Evolutionary conservation across 495 filamentous ascomycete species (phyloP).

Genomic region (Penicillium cataractarum): DNA sequence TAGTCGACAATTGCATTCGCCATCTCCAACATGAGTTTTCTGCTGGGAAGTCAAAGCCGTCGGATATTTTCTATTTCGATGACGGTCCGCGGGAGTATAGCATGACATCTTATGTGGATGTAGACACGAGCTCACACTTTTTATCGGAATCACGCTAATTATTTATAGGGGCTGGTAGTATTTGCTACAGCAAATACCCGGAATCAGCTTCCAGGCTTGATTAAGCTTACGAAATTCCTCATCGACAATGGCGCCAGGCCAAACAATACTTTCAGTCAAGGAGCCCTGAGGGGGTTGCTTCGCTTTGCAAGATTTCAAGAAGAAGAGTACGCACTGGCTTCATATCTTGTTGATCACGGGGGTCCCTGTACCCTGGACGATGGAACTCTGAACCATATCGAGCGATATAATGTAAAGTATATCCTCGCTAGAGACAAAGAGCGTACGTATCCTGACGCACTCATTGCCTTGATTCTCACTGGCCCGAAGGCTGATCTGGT

Average conservation of each 20-base stretch:
- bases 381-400: not conserved
- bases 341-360: constrained; percentile 5
- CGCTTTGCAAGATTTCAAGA: not conserved
- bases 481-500: not conserved
- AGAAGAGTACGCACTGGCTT: not conserved
- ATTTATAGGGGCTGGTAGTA: not conserved
- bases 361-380: not conserved
- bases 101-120: not conserved
- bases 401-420: constrained; percentile 1
- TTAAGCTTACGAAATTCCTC: constrained; percentile 1
- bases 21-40: not conserved
- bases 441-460: not conserved
- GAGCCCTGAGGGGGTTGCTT: not conserved
- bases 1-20: constrained; percentile 1
- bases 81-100: not conserved
- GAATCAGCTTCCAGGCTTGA: not conserved
- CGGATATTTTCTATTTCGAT: constrained; percentile 4
- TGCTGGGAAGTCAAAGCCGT: not conserved
- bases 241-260: not conserved
- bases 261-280: not conserved
- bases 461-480: not conserved
- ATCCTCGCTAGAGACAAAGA: not conserved
- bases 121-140: not conserved
- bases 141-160: not conserved
- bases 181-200: not conserved